Percentiles rank a stretch among this genome's conserved stretches.
Conservation (phyloP, 345 rosid species). For the Hirschfeldia incana region DNA sequence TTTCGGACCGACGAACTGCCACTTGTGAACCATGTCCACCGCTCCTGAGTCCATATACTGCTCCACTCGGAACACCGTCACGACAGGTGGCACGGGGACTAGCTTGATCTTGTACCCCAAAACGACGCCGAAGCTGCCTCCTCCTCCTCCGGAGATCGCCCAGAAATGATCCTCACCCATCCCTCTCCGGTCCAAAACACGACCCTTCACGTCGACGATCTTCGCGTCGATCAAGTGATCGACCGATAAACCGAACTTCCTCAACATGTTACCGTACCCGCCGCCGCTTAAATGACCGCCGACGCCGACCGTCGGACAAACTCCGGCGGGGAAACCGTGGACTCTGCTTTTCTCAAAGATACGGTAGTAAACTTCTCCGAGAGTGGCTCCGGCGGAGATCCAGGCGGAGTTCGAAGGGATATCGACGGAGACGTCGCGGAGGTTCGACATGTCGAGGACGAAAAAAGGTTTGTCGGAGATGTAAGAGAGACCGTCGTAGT, state of each 20-base stretch:
- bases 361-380: conserved; percentile 53
- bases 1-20: conserved; percentile 57
- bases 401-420: conserved; percentile 43
- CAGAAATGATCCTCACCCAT: conserved; percentile 72
- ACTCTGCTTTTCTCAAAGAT: conserved; percentile 49
- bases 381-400: conserved; percentile 61
- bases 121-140: conserved; percentile 55
- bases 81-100: conserved; percentile 51
- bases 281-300: conserved; percentile 70
- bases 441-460: conserved; percentile 57
- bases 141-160: conserved; percentile 69
- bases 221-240: conserved; percentile 56
- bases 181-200: conserved; percentile 42
- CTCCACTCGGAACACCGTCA: conserved; percentile 52
- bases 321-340: conserved; percentile 58
- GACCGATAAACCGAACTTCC: conserved; percentile 55
- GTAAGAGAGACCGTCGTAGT: conserved; percentile 57
- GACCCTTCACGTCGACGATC: conserved; percentile 56
- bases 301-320: conserved; percentile 67
- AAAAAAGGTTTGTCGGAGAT: conserved; percentile 52
- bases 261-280: conserved; percentile 58
- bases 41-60: conserved; percentile 40
- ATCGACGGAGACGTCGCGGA: conserved; percentile 41
- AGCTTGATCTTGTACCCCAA: conserved; percentile 53
- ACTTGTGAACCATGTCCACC: conserved; percentile 45